Evolutionary conservation across 768 basidiomycete species (phyloP).

Genomic region (Thelephora aurantiotincta): DNA sequence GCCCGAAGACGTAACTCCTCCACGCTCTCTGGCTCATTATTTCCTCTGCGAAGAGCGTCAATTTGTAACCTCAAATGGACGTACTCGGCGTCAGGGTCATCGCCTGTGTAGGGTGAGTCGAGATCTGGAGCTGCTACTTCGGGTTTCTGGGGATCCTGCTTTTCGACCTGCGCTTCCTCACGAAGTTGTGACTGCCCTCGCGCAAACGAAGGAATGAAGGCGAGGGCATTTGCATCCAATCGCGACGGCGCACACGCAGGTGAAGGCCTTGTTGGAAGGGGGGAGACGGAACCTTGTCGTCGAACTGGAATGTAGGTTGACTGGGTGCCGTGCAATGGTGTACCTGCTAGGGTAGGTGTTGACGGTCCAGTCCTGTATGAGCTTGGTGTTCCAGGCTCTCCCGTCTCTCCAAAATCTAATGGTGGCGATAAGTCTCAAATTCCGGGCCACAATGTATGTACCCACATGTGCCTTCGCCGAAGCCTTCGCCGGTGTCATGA

Average conservation of each 20-base stretch:
- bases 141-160: background rate
- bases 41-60: conserved; percentile 25
- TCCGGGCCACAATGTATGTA: background rate
- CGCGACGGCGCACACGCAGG: background rate
- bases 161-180: background rate
- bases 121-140: background rate
- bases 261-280: background rate
- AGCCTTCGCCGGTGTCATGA: conserved; percentile 47
- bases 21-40: conserved; percentile 16
- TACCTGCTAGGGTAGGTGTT: background rate
- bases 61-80: conserved; percentile 47
- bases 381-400: conserved; percentile 6
- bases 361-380: conserved; percentile 1
- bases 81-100: conserved; percentile 46
- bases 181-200: background rate
- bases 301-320: background rate
- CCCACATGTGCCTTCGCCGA: conserved; percentile 25
- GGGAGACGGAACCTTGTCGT: background rate
- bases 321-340: conserved; percentile 3
- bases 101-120: conserved; percentile 5
- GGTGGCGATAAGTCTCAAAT: background rate
- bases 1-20: conserved; percentile 18
- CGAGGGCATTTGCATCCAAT: conserved; percentile 8
- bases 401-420: background rate
- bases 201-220: conserved; percentile 20